These are phyloP conservation scores for Eucalyptus regnans DNA, from an alignment of 345 rosid species.

Conservation along the genomic window DNA sequence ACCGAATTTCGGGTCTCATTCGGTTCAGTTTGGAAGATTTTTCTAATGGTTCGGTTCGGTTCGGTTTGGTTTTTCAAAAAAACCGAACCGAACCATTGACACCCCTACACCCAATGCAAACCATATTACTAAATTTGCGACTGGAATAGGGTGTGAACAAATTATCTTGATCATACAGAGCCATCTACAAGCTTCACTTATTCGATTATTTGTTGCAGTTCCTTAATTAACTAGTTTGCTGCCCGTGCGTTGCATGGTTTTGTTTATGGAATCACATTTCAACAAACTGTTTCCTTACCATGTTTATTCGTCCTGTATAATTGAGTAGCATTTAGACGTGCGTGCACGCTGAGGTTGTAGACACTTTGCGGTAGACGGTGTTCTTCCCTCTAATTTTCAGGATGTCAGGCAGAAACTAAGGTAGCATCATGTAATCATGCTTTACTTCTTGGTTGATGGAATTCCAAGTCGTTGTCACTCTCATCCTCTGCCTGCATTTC, in stretches of 20 bases:
- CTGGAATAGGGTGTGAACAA: background rate
- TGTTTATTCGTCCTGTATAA: background rate
- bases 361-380: too few species aligned
- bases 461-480: background rate
- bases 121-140: background rate
- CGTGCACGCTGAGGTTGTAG: background rate
- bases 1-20: too few species aligned
- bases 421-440: background rate
- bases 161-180: background rate
- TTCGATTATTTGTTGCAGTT: background rate
- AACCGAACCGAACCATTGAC: too few species aligned
- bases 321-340: background rate
- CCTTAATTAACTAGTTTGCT: background rate
- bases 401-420: too few species aligned
- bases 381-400: background rate
- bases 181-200: background rate
- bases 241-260: background rate
- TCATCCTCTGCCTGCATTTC: background rate
- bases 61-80: too few species aligned
- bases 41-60: too few species aligned
- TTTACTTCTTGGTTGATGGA: background rate
- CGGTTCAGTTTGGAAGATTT: too few species aligned
- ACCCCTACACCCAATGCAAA: background rate
- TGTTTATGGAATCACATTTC: background rate
- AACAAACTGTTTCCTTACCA: background rate